Evolutionary conservation across 2,329 filamentous ascomycete species (phyloP), one percentile per base, ranked within the genome.

Genomic region (Leptographium procerum): DNA sequence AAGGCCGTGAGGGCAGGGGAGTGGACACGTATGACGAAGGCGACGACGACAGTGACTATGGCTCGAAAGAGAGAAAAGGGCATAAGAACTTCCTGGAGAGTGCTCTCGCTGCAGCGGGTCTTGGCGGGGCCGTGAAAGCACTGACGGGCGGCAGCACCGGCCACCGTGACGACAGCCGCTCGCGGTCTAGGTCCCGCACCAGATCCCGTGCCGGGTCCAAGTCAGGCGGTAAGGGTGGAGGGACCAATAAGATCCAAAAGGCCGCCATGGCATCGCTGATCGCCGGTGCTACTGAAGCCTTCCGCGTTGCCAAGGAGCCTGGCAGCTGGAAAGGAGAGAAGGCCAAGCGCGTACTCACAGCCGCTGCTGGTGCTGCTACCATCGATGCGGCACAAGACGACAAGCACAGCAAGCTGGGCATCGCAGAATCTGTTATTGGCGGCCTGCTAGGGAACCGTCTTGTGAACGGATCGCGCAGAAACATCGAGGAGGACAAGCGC

Each of bases 241-340:
- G 69, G 14, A 72, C 75, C 40, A 78, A 75, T 65, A 88, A 88
- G 65, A 82, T 89, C 52, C 85, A 91, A 64, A 90, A 96, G 72
- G 91, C 91, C 36, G 89, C 91, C 69, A 92, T 94, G 76, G 91
- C 92, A 36, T 94, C 91, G 24, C 78, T 96, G 45, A 82, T 95
- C 52, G 91, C 92, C 33, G 92, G 91, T 66, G 92, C 91, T 47
- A 88, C 91, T 57, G 91, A 96, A 72, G 92, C 92, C 48, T 95
- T 95, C 78, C 87, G 89, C 61, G 86, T 91, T 59, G 86, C 91
- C 69, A 95, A 92, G 67, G 88, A 94, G 62, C 88, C 90, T 2
- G 92, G 92, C 57, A 83, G 86, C 50, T 96, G 91, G 91, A 87
- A 86, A 63, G 92, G 91, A 43, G 87, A 89, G 62, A 96, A 96